Base-by-base conservation (phyloP, 2,329 filamentous ascomycete genomes). In the Macrophomina phaseolina region DNA sequence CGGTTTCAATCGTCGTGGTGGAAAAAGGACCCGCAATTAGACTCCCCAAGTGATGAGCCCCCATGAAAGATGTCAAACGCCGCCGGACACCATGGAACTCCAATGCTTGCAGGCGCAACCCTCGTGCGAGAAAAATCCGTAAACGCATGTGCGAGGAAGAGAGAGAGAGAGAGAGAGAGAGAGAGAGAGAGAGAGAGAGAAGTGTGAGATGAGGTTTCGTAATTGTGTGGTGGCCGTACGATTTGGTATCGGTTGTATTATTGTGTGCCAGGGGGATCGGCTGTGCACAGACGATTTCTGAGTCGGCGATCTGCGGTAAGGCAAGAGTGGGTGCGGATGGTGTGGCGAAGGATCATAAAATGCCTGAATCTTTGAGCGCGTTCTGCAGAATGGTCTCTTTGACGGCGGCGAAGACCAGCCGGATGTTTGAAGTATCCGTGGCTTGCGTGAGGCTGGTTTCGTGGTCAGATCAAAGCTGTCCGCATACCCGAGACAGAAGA, bases 371-470 rank as follows among this genome's bases (percentile, higher is more conserved):
- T 82, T 97, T 97, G 72, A 99, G 87, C 56, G 95, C 95, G 78
- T 99, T 99, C 80, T 98, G 97, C 72, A 99, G 83, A 75, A 99
- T 99, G 40, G 95, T 99, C 82, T 99, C 95, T 80, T 99, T 99
- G 68, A 99, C 95, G 8, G 95, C 95, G 40, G 94, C 95, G 80
- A 99, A 99, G 56, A 99, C 95, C 45, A 99, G 87, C 71, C 95
- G 92, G 75, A 99, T 97, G 76, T 99, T 99, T 63, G 94, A 97
- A 4, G 95, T 99, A 79, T 99, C 95, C 70, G 95, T 99, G 53
- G 95, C 95, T 90, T 99, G 95, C 40, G 95, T 99, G 69, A 99
- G 87, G 80, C 94, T 98, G 73, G 18, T 61, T 45, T n/a, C 40
- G 34, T 45, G 16, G 65, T 66, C 34, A 66, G 56, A 14, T 38